phyloP scores from a whole-genome alignment of 164 flowering plant species.

The Sextonia rubra region DNA sequence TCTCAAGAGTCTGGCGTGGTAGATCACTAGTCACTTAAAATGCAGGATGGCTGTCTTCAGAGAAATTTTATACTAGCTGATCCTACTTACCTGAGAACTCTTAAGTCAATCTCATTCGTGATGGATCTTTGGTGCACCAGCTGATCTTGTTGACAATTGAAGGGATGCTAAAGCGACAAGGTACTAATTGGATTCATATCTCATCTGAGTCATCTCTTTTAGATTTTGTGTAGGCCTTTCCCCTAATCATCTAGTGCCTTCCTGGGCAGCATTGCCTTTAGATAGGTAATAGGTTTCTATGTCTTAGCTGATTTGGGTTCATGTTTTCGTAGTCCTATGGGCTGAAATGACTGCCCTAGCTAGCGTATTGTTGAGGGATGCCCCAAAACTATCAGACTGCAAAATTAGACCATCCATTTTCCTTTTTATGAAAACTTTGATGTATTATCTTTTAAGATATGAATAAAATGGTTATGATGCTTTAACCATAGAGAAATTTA shows the following conservation, averaged over 20 bases:
- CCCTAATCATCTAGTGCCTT: too few species aligned
- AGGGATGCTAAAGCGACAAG: slow-evolving; percentile 56
- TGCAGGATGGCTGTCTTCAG: not conserved
- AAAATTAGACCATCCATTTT: too few species aligned
- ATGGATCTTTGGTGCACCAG: slow-evolving; percentile 67
- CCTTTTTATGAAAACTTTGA: too few species aligned
- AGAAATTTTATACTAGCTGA: slow-evolving; percentile 17
- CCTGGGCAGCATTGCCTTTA: not conserved
- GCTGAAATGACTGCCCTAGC: too few species aligned
- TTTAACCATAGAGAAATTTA: too few species aligned
- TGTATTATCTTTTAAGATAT: too few species aligned
- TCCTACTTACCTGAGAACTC: slow-evolving; percentile 46
- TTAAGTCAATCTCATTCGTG: slow-evolving; percentile 50
- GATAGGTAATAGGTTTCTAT: not conserved
- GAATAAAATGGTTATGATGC: too few species aligned
- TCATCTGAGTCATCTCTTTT: too few species aligned
- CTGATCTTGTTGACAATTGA: slow-evolving; percentile 63
- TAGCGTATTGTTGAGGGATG: too few species aligned
- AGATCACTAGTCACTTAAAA: not conserved
- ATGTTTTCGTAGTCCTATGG: too few species aligned
- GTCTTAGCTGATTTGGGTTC: not conserved
- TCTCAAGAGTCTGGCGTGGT: slow-evolving; percentile 3
- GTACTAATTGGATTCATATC: slow-evolving; percentile 9
- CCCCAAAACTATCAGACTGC: too few species aligned
- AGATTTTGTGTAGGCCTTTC: too few species aligned